phyloP scores from a whole-genome alignment of 139 green algal species.

The Chlamydomonas incerta region DNA sequence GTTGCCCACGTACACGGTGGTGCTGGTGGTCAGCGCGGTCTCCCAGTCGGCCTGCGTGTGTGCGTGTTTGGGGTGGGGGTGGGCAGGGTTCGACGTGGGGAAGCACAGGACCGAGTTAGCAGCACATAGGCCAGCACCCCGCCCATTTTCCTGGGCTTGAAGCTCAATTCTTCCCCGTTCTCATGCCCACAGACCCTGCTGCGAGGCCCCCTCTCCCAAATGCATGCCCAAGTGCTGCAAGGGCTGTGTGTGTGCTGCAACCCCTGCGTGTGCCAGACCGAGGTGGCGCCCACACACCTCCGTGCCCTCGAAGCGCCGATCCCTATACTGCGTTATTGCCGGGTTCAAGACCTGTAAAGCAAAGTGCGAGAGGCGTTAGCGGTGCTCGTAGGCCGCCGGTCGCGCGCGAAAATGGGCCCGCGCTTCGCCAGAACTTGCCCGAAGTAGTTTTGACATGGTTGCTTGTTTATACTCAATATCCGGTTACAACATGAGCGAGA shows the following conservation, averaged over 20 bases:
- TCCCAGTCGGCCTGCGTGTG: constrained; percentile 85
- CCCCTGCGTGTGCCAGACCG: too few species aligned
- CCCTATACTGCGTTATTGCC: constrained; percentile 76
- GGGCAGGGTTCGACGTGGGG: not conserved
- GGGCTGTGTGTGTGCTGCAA: too few species aligned
- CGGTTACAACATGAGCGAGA: too few species aligned
- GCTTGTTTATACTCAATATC: not conserved
- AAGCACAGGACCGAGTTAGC: not conserved
- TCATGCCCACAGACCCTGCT: too few species aligned
- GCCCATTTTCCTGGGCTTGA: too few species aligned
- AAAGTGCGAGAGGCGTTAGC: not conserved
- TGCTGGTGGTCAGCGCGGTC: constrained; percentile 73
- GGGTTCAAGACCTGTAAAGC: constrained; percentile 45
- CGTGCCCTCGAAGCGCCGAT: constrained; percentile 84
- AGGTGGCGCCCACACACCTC: constrained; percentile 57
- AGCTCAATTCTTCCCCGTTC: too few species aligned
- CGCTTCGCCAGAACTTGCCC: not conserved
- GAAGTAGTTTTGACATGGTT: constrained; percentile 28
- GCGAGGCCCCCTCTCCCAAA: too few species aligned
- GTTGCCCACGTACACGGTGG: constrained; percentile 98
- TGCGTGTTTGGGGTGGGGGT: not conserved
- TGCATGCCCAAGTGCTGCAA: too few species aligned
- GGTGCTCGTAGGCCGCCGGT: not conserved
- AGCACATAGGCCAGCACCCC: too few species aligned
- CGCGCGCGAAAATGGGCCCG: not conserved